These are phyloP conservation scores for Erythrophleum fordii DNA, from an alignment of 306 rosid species.

Conservation along the genomic window DNA sequence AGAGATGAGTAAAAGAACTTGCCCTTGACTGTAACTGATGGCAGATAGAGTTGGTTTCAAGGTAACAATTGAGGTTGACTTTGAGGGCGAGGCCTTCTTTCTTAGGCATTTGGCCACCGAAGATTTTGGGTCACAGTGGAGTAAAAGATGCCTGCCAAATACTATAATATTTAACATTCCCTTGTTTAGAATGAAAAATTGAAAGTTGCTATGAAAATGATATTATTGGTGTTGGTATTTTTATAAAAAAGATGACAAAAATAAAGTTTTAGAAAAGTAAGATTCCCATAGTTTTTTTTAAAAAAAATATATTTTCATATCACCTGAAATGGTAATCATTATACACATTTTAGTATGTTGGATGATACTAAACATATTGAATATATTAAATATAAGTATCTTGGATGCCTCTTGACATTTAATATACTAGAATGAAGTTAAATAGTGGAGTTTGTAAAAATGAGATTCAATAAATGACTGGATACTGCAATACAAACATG, in stretches of 20 bases:
- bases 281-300: too few relatives aligned
- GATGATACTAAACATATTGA: background rate
- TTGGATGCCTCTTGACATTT: background rate
- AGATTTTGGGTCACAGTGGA: too few relatives aligned
- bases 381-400: background rate
- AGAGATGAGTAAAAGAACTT: background rate
- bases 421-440: background rate
- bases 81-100: constrained; percentile 45
- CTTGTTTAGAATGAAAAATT: background rate
- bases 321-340: background rate
- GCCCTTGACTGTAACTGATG: constrained; percentile 73
- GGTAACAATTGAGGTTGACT: constrained; percentile 75
- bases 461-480: too few relatives aligned
- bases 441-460: too few relatives aligned
- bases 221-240: background rate
- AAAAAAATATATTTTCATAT: too few relatives aligned
- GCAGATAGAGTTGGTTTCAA: constrained; percentile 75
- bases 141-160: too few relatives aligned
- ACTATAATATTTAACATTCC: background rate
- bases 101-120: background rate
- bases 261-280: background rate
- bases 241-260: background rate
- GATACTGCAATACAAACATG: too few relatives aligned
- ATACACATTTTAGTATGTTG: background rate
- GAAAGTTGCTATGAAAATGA: background rate